A percentile compares a stretch with the other conserved stretches of the same genome.
phyloP scores from a whole-genome alignment of 2,329 filamentous ascomycete species.

The Talaromyces amestolkiae region DNA sequence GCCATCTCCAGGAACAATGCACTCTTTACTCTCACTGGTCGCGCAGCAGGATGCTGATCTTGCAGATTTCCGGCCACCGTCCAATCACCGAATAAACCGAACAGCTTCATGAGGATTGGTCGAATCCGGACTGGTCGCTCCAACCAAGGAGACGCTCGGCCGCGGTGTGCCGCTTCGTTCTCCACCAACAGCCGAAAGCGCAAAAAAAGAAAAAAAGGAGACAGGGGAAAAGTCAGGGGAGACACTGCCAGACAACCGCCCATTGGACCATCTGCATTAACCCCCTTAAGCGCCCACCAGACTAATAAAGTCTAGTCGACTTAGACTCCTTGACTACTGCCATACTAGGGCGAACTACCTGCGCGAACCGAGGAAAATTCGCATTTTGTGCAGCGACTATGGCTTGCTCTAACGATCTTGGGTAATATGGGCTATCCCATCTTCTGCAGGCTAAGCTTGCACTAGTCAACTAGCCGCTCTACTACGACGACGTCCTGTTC shows the following conservation, averaged over 20 bases:
- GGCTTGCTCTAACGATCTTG: conserved; percentile 8
- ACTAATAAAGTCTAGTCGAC: conserved; percentile 1
- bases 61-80: background rate
- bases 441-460: conserved; percentile 4
- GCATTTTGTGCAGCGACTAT: conserved; percentile 4
- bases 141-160: background rate
- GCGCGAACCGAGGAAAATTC: conserved; percentile 2
- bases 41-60: background rate
- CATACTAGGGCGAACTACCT: conserved; percentile 1
- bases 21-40: background rate
- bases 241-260: background rate
- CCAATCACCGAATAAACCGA: conserved; percentile 7
- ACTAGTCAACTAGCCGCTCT: background rate
- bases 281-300: conserved; percentile 9
- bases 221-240: background rate
- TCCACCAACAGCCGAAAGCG: background rate
- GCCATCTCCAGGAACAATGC: background rate
- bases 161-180: conserved; percentile 3
- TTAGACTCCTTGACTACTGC: conserved; percentile 5
- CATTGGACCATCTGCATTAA: conserved; percentile 7
- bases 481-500: background rate
- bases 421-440: background rate
- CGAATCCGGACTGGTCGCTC: background rate
- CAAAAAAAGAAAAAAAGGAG: conserved; percentile 4
- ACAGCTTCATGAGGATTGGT: background rate